These are phyloP conservation scores for Citrullus amarus DNA, from an alignment of 306 rosid species.

Conservation along the genomic window DNA sequence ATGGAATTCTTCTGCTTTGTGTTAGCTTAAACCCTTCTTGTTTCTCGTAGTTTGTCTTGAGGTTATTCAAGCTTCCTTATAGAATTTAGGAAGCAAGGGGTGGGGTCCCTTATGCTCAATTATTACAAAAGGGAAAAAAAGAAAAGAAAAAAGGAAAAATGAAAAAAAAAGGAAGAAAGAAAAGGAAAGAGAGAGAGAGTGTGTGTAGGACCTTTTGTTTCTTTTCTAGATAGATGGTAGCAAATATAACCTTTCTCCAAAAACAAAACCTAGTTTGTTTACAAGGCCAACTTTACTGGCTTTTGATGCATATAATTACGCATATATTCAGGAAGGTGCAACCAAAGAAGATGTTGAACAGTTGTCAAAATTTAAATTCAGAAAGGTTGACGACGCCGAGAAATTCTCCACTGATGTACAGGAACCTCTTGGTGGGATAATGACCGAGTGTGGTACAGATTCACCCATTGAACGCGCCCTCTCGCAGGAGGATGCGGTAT, in stretches of 20 bases:
- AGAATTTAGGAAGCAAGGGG: background rate
- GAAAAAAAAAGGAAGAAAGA: too few species aligned
- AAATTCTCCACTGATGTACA: constrained; percentile 35
- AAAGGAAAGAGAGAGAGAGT: background rate
- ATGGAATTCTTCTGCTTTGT: background rate
- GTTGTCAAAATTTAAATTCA: constrained; percentile 65
- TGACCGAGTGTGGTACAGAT: constrained; percentile 72
- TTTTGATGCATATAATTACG: constrained; percentile 1
- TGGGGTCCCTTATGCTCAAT: background rate
- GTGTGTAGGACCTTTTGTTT: too few species aligned
- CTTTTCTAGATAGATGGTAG: background rate
- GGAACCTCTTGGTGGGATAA: constrained; percentile 63
- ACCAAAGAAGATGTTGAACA: constrained; percentile 89
- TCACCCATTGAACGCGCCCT: constrained; percentile 58
- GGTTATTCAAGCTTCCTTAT: background rate
- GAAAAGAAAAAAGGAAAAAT: too few species aligned
- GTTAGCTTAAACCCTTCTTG: background rate
- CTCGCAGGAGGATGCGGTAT: constrained; percentile 77
- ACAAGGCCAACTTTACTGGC: too few species aligned
- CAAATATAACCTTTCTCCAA: background rate
- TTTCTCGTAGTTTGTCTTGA: background rate
- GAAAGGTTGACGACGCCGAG: constrained; percentile 31
- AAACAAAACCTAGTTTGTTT: background rate
- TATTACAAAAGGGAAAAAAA: background rate
- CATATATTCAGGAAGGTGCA: constrained; percentile 78